Evolutionary conservation across 257 asterid species (phyloP).

Genomic region (Lycium ferocissimum): DNA sequence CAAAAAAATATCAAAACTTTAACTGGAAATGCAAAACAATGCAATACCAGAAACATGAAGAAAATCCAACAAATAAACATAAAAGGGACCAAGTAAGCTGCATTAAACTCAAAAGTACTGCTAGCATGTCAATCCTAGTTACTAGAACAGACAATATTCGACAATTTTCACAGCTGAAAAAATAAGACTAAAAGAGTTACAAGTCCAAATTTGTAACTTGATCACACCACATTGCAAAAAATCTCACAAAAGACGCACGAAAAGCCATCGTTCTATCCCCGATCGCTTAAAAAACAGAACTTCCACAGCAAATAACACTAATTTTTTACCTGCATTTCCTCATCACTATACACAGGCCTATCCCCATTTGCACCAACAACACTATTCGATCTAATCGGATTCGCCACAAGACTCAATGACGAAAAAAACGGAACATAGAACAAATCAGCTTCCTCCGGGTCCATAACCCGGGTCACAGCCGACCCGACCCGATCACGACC

Average conservation of each 20-base stretch:
- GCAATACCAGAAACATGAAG: not conserved
- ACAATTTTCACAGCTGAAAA: not conserved
- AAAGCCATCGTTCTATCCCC: too few relatives aligned
- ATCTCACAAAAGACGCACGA: not conserved
- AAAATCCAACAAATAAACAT: not conserved
- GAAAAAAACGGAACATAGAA: constrained; percentile 94
- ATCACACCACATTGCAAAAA: not conserved
- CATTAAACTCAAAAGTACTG: not conserved
- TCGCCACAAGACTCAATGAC: constrained; percentile 85
- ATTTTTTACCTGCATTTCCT: constrained; percentile 75
- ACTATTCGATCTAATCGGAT: constrained; percentile 43
- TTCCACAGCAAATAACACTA: not conserved
- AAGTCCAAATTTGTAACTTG: not conserved
- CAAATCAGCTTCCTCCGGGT: constrained; percentile 88
- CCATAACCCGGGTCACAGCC: constrained; percentile 55
- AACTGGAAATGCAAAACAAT: not conserved
- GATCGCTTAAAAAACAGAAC: not conserved
- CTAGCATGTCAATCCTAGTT: not conserved
- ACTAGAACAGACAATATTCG: not conserved
- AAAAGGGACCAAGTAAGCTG: not conserved
- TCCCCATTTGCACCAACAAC: constrained; percentile 37
- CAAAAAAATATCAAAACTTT: not conserved
- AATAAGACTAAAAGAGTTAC: not conserved
- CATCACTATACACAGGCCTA: constrained; percentile 64
- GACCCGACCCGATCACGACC: constrained; percentile 52